A percentile compares a stretch with the other conserved stretches of the same genome.
These are phyloP conservation scores for Xylaria digitata DNA, from an alignment of 2,329 filamentous ascomycete species.

Conservation along the genomic window DNA sequence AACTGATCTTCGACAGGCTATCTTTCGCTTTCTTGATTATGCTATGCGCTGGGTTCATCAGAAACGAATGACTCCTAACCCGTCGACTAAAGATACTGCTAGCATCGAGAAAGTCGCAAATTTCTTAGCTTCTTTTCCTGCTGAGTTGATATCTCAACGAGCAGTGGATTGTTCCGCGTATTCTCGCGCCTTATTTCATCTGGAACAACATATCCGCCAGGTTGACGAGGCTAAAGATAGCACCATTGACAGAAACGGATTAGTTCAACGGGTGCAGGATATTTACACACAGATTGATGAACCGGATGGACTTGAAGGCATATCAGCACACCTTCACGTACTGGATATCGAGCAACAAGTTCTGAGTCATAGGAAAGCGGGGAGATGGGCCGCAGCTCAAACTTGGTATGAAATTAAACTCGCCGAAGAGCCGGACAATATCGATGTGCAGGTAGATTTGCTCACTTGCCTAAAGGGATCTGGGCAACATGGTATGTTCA, in stretches of 20 bases:
- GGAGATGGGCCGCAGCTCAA: slow-evolving; percentile 92
- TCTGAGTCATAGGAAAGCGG: slow-evolving; percentile 90
- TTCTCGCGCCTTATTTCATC: slow-evolving; percentile 89
- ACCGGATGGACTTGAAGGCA: slow-evolving; percentile 94
- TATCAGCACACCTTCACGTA: slow-evolving; percentile 85
- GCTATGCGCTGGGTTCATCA: slow-evolving; percentile 89
- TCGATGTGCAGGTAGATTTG: slow-evolving; percentile 83
- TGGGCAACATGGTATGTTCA: slow-evolving; percentile 84
- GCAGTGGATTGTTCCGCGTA: slow-evolving; percentile 96
- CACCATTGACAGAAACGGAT: slow-evolving; percentile 67
- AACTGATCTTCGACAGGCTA: slow-evolving; percentile 67
- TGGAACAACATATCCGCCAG: slow-evolving; percentile 85
- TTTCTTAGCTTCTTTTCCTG: slow-evolving; percentile 73
- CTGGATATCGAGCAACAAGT: slow-evolving; percentile 95
- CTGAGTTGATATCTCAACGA: slow-evolving; percentile 78
- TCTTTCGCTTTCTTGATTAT: slow-evolving; percentile 93
- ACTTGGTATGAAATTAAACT: slow-evolving; percentile 97
- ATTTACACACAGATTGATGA: slow-evolving; percentile 99
- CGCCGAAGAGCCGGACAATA: slow-evolving; percentile 79
- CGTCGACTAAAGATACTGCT: slow-evolving; percentile 58
- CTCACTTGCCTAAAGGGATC: slow-evolving; percentile 91
- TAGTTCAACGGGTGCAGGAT: slow-evolving; percentile 84
- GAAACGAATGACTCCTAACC: slow-evolving; percentile 63
- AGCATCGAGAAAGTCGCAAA: slow-evolving; percentile 62
- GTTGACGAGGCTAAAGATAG: slow-evolving; percentile 59